These are phyloP conservation scores for Leucocoprinus sp. DNA, from an alignment of 768 basidiomycete species.

Conservation along the genomic window DNA sequence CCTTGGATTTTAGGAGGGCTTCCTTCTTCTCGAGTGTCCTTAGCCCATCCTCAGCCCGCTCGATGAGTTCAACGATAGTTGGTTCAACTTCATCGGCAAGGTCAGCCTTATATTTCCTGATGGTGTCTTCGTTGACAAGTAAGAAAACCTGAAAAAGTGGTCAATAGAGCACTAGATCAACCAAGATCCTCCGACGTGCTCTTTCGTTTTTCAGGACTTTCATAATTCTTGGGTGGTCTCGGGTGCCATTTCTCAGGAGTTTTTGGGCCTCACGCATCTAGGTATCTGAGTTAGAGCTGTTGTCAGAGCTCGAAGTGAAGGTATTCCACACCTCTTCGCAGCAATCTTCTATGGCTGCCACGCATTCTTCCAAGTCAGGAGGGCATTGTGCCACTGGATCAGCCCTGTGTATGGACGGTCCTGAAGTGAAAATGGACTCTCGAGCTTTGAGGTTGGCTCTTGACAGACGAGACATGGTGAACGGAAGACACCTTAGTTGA, in stretches of 20 bases:
- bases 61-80: conserved; percentile 65
- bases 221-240: conserved; percentile 64
- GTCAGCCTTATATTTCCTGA: conserved; percentile 67
- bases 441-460: conserved; percentile 47
- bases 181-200: conserved; percentile 27
- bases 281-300: neutral
- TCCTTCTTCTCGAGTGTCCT: conserved; percentile 55
- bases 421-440: conserved; percentile 67
- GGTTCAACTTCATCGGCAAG: conserved; percentile 78
- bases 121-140: conserved; percentile 62
- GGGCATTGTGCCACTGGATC: conserved; percentile 62
- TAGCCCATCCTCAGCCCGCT: conserved; percentile 63
- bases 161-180: neutral
- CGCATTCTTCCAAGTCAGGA: conserved; percentile 67
- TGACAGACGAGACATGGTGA: conserved; percentile 40
- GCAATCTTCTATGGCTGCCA: conserved; percentile 71
- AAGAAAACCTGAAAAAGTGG: conserved; percentile 50
- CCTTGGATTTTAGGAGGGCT: conserved; percentile 55
- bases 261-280: conserved; percentile 65
- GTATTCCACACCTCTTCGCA: conserved; percentile 55
- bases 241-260: conserved; percentile 60
- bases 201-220: conserved; percentile 60
- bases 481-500: neutral
- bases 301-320: neutral
- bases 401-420: conserved; percentile 54